Evolutionary conservation across 2,329 filamentous ascomycete genomes (phyloP), one percentile per base, ranked within the genome.

Genomic region (Penicillium fuscoglaucum): DNA sequence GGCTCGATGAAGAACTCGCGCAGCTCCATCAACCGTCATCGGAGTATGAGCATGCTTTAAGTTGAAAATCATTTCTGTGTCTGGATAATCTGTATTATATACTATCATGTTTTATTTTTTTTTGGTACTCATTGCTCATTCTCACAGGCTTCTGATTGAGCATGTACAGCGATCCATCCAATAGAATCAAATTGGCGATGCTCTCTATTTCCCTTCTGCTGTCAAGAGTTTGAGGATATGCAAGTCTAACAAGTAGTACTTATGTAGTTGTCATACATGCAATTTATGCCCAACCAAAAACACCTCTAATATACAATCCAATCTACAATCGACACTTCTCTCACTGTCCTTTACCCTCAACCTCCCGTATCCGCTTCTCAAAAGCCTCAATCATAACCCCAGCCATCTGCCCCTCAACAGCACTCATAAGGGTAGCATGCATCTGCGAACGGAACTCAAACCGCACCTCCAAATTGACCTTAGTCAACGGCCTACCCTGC

Each of bases 341-440:
- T 59, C 57, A 65, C 45, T 55, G 54, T 1, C 60, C 52, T 35
- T 50, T 57, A 4, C 46, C 78, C 66, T 84, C 73, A 48, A 91
- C 72, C 68, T 84, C 79, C 70, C 80, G 80, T 6, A 95, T 92
- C 70, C 90, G 83, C 75, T 85, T 84, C 79, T 97, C 93, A 79
- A 99, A 99, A 1, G 95, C 93, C 74, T 90, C 87, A 64, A 98
- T 90, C 92, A 99, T 96, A 63, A 90, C 82, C 4, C 86, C 87
- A 1, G 91, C 93, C 62, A 97, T 87, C 76, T 90, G 91, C 33
- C 91, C 89, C 64, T 91, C 91, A 26, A 95, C 87, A 35, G 90
- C 88, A 39, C 87, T 83, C 72, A 93, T 95, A 71, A 97, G 80
- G 21, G 90, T 86, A 43, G 87, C 88, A 78, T 97, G 96, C 57